phyloP scores from a whole-genome alignment of 768 basidiomycete species.

The Boletus rufocinnamomeus region DNA sequence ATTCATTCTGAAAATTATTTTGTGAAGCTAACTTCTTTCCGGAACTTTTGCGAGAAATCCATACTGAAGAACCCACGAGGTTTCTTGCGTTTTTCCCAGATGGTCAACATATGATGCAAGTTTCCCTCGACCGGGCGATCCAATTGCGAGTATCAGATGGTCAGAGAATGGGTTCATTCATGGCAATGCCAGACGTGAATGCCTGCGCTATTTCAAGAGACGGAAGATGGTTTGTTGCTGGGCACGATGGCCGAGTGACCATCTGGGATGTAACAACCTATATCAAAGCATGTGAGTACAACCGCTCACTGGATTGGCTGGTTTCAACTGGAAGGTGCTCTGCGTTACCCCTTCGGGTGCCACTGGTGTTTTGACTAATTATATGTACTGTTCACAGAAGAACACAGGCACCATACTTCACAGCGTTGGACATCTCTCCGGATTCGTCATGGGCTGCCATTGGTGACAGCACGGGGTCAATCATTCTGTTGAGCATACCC shows the following conservation, averaged over 20 bases:
- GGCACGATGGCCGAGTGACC: constrained; percentile 1
- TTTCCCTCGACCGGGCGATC: background rate
- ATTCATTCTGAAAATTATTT: background rate
- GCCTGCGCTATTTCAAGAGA: constrained; percentile 1
- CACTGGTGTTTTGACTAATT: background rate
- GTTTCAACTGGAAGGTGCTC: background rate
- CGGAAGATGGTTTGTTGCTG: background rate
- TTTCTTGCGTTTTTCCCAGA: background rate
- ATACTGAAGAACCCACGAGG: background rate
- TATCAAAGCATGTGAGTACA: background rate
- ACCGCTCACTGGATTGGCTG: background rate
- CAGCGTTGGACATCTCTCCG: background rate
- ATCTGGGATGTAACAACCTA: background rate
- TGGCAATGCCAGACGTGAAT: constrained; percentile 1
- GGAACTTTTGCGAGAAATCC: background rate
- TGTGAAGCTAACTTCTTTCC: background rate
- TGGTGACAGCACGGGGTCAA: background rate
- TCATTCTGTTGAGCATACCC: background rate
- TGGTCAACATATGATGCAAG: background rate
- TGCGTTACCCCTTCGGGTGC: no score
- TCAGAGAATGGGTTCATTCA: constrained; percentile 1
- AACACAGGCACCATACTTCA: background rate
- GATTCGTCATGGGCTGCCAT: background rate
- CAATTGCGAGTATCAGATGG: constrained; percentile 5
- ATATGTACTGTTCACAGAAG: background rate